Percentiles rank a stretch among this genome's conserved stretches.
Conservation (phyloP, 2,329 filamentous ascomycete genomes). For the Tolypocladium capitatum region DNA sequence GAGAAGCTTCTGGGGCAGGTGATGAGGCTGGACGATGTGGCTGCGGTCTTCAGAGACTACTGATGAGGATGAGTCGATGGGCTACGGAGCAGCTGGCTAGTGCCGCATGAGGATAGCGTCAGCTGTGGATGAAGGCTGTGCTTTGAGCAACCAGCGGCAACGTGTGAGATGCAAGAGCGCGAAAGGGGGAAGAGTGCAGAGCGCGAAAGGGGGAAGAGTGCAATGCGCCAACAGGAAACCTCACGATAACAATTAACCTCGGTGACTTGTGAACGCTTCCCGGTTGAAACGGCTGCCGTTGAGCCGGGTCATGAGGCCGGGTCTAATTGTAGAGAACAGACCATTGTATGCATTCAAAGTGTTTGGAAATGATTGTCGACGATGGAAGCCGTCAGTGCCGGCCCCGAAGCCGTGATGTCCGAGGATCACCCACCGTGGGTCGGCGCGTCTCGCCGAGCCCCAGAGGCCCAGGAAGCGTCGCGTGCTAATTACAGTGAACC, state of each 20-base stretch:
- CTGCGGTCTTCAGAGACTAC: conserved; percentile 71
- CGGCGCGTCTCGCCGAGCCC: too few species aligned
- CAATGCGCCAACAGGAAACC: neutral
- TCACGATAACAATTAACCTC: neutral
- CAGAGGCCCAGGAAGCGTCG: neutral
- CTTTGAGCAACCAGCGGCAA: neutral
- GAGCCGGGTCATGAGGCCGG: neutral
- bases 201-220: too few species aligned
- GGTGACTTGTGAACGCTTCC: too few species aligned
- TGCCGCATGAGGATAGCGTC: neutral
- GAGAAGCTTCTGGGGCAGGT: conserved; percentile 69
- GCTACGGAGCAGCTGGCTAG: too few species aligned
- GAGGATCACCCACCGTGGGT: too few species aligned
- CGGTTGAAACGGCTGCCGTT: neutral
- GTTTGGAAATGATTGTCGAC: neutral
- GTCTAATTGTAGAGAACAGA: too few species aligned
- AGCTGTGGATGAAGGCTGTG: neutral
- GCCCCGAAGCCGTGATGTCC: too few species aligned
- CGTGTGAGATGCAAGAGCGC: neutral
- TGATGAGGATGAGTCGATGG: conserved; percentile 21
- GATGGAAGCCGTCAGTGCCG: neutral
- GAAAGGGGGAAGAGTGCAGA: neutral
- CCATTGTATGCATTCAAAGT: neutral
- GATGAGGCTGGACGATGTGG: conserved; percentile 68
- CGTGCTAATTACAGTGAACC: too few species aligned